Conservation (phyloP, 1,284 basidiomycete species). For the Tilletiopsis washingtonensis region DNA sequence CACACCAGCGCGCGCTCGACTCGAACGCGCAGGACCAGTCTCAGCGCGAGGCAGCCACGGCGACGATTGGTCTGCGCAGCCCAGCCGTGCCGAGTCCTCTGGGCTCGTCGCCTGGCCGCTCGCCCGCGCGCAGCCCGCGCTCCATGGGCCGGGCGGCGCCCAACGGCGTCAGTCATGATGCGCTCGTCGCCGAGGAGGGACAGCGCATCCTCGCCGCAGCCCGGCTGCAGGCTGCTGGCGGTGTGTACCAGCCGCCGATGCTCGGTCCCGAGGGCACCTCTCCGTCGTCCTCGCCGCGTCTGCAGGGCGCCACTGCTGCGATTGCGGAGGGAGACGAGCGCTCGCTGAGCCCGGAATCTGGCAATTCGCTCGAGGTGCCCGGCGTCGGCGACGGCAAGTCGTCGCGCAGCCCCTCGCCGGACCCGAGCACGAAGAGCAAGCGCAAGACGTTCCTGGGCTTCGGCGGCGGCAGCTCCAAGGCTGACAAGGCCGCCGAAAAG, state of each 20-base stretch:
- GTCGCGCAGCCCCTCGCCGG: background rate
- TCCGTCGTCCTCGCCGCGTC: too few relatives aligned
- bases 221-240: constrained; percentile 19
- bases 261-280: background rate
- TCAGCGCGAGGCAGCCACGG: constrained; percentile 1
- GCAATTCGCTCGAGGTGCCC: background rate
- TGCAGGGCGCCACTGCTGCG: background rate
- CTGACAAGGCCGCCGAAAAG: constrained; percentile 11
- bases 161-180: constrained; percentile 5
- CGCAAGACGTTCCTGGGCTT: constrained; percentile 8
- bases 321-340: background rate
- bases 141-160: background rate
- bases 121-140: too few relatives aligned
- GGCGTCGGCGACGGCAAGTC: background rate
- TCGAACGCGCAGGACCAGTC: too few relatives aligned
- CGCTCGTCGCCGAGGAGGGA: constrained; percentile 23
- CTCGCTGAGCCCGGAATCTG: background rate
- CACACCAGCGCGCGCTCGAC: constrained; percentile 1
- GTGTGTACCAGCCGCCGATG: too few relatives aligned
- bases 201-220: constrained; percentile 27
- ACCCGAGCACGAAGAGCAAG: background rate
- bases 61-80: background rate
- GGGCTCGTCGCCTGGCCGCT: background rate
- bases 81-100: background rate
- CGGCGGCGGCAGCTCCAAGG: constrained; percentile 14